Percentiles rank a stretch among this genome's conserved stretches.
Evolutionary conservation across 805 yeast genomes (phyloP).

Genomic region (Saccharomycopsis fibuligera): DNA sequence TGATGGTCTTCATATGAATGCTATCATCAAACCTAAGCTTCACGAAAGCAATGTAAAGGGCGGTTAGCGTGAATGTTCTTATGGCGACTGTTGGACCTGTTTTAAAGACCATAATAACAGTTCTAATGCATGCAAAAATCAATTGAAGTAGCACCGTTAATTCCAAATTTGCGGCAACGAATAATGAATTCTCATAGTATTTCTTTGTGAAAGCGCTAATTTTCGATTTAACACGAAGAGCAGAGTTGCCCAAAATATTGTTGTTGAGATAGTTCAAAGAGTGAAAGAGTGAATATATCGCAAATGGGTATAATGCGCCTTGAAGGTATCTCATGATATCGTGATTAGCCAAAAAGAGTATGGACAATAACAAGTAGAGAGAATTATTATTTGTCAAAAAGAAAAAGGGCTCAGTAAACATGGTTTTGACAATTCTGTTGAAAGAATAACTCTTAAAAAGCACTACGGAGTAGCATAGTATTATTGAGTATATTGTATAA

Average conservation of each 20-base stretch:
- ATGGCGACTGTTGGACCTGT: constrained; percentile 27
- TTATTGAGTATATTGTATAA: constrained; percentile 42
- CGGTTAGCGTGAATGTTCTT: constrained; percentile 34
- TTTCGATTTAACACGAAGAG: constrained; percentile 23
- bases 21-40: constrained; percentile 56
- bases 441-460: constrained; percentile 40
- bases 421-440: constrained; percentile 26
- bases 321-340: constrained; percentile 35
- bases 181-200: constrained; percentile 38
- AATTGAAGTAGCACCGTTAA: constrained; percentile 35
- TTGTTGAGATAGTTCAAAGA: constrained; percentile 52
- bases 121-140: constrained; percentile 36
- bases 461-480: constrained; percentile 58
- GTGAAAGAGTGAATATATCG: constrained; percentile 60
- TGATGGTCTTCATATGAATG: constrained; percentile 44
- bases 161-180: constrained; percentile 42
- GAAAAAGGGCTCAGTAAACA: constrained; percentile 28
- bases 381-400: constrained; percentile 41
- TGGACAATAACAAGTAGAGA: constrained; percentile 48
- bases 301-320: constrained; percentile 53
- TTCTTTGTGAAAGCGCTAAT: constrained; percentile 31
- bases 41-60: constrained; percentile 46
- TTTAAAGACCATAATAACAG: constrained; percentile 32
- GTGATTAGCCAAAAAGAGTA: constrained; percentile 36
- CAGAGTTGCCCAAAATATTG: constrained; percentile 22